Percentiles rank a stretch among this genome's conserved stretches.
Conservation (phyloP, 2,329 filamentous ascomycete genomes). For the Colletotrichum zoysiae region DNA sequence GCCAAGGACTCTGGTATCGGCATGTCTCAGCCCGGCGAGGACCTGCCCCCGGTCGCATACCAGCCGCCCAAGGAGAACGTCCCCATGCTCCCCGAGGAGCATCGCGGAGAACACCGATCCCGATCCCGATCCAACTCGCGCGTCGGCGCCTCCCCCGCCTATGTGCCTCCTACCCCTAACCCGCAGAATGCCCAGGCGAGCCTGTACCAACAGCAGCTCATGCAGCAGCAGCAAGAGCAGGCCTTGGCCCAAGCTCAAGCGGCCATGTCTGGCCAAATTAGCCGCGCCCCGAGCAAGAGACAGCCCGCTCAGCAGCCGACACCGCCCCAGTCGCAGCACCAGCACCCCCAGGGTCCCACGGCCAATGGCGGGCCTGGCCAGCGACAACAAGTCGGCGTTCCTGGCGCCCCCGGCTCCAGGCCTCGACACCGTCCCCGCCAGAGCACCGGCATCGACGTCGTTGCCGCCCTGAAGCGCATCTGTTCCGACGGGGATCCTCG, state of each 20-base stretch:
- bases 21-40: conserved; percentile 70
- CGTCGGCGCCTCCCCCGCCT: conserved; percentile 64
- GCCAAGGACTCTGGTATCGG: conserved; percentile 73
- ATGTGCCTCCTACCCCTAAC: conserved; percentile 60
- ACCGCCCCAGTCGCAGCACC: conserved; percentile 63
- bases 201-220: conserved; percentile 71
- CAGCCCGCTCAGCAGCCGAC: conserved; percentile 65
- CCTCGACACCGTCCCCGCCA: conserved; percentile 84
- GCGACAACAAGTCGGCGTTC: conserved; percentile 53
- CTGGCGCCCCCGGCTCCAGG: conserved; percentile 60
- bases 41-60: conserved; percentile 61
- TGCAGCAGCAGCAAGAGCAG: conserved; percentile 89
- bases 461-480: conserved; percentile 86
- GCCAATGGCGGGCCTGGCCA: conserved; percentile 51
- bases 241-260: conserved; percentile 85
- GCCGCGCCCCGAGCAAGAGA: conserved; percentile 80
- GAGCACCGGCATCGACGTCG: conserved; percentile 84
- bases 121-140: conserved; percentile 78
- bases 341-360: conserved; percentile 39
- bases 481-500: conserved; percentile 92
- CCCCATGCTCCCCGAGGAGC: conserved; percentile 75
- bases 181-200: conserved; percentile 57
- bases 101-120: conserved; percentile 62
- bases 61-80: conserved; percentile 65
- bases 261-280: conserved; percentile 77